Percentiles rank a stretch among this genome's conserved stretches.
Evolutionary conservation across 1,284 basidiomycete species (phyloP).

Genomic region (Cutaneotrichosporon sp.): DNA sequence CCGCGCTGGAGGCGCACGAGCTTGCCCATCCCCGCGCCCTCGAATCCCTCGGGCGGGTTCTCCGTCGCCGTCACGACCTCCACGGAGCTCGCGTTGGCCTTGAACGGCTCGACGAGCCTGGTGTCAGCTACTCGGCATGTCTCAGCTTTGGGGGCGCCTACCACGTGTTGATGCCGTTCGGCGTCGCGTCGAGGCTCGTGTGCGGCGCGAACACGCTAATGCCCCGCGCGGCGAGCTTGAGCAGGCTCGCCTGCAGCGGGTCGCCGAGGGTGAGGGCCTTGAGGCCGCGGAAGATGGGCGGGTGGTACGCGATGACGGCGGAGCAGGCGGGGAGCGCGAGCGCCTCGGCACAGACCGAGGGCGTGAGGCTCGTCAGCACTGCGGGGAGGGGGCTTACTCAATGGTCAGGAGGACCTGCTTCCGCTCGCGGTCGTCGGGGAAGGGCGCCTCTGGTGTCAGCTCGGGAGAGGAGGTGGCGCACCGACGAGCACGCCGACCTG

Average conservation of each 20-base stretch:
- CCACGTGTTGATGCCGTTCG: conserved; percentile 83
- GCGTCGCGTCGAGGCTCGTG: conserved; percentile 77
- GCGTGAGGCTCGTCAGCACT: conserved; percentile 64
- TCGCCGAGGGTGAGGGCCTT: conserved; percentile 75
- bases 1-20: conserved; percentile 60
- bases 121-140: conserved; percentile 24
- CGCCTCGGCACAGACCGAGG: conserved; percentile 74
- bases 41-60: conserved; percentile 41
- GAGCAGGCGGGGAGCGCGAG: conserved; percentile 62
- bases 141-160: too few relatives aligned
- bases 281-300: conserved; percentile 81
- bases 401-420: conserved; percentile 77
- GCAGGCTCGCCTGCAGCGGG: conserved; percentile 75
- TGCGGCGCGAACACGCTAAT: conserved; percentile 87
- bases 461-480: conserved; percentile 37
- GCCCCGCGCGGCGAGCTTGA: conserved; percentile 75
- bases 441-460: conserved; percentile 66
- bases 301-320: conserved; percentile 82
- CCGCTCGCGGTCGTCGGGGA: conserved; percentile 58
- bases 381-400: conserved; percentile 61
- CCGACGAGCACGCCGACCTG: conserved; percentile 83
- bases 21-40: conserved; percentile 66
- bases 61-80: conserved; percentile 29
- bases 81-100: conserved; percentile 24
- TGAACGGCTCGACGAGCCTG: conserved; percentile 49